Evolutionary conservation across 225 moss, liverwort and hornwort genomes (phyloP), one percentile per base, ranked within the genome.

Genomic region (Bryoerythrophyllum caledonicum): DNA sequence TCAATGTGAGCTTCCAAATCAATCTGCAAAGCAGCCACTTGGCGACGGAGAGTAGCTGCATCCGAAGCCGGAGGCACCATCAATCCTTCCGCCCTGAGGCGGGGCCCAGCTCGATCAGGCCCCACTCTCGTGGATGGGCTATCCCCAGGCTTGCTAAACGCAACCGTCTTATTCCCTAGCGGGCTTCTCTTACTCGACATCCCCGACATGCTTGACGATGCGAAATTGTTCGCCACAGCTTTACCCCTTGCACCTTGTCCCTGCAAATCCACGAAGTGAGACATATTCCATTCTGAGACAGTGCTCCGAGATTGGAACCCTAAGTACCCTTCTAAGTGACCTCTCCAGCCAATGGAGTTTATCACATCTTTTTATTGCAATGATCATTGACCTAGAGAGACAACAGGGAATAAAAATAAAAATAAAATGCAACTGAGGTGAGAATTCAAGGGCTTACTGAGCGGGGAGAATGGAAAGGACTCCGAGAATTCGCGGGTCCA

Each of bases 1-100:
- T 91, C 91, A 81, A 91, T 89, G 51, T 91, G 91, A 58, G 91
- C 91, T 74, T 91, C 91, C 73, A 91, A 77, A 80, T 91, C 91
- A 74, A 91, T 87, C 66, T 91, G 91, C 87, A 91, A 66, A 4
- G 91, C 91, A 74, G 91, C 91, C 49, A 91, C 91, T 84, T 91
- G 91, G 14, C 91, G 87, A 63, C 91, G 83, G 76, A 91, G 86
- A 17, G 91, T 91, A 61, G 91, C 91, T 32, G 91, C 91, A 87
- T 91, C 91, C 61, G 91, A 91, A 46, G 91, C 89, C 10, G 91
- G 91, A 40, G 91, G 89, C 28, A 89, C 91, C 91, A 91, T 87
- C 24, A 89, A 68, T 4, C 91, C 91, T 62, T 91, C 91, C 11
- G 91, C 87, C 66, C 89, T 80, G 62, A 91, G 81, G 60, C 91